These are phyloP conservation scores for Coemansia sp. DNA, from an alignment of 192 early-diverging fungal species.

Conservation along the genomic window DNA sequence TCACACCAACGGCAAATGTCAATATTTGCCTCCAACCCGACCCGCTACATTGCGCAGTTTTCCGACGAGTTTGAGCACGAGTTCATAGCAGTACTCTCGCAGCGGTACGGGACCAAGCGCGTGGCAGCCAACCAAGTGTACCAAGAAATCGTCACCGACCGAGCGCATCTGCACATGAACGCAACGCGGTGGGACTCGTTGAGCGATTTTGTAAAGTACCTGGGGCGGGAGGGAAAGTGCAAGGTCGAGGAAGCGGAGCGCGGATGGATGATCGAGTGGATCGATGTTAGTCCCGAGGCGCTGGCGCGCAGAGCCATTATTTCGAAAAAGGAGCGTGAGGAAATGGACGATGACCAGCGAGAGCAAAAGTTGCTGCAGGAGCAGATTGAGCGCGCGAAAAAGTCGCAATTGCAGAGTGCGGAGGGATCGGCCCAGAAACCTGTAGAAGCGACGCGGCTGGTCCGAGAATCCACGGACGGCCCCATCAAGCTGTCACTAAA, in stretches of 20 bases:
- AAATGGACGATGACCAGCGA: slow-evolving; percentile 85
- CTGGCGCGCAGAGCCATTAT: slow-evolving; percentile 75
- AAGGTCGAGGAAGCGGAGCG: slow-evolving; percentile 87
- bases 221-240: slow-evolving; percentile 81
- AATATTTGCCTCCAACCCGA: slow-evolving; percentile 79
- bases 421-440: background rate
- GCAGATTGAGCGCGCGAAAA: slow-evolving; percentile 79
- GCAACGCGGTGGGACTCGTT: slow-evolving; percentile 90
- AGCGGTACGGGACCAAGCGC: slow-evolving; percentile 76
- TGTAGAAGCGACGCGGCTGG: slow-evolving; percentile 24
- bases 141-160: slow-evolving; percentile 92
- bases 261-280: slow-evolving; percentile 88
- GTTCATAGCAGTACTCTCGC: slow-evolving; percentile 81
- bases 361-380: slow-evolving; percentile 73
- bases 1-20: slow-evolving; percentile 89
- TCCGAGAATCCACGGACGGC: slow-evolving; percentile 14
- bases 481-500: slow-evolving; percentile 36
- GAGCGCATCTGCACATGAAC: slow-evolving; percentile 95
- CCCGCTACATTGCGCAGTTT: slow-evolving; percentile 72
- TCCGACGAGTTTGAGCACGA: slow-evolving; percentile 80
- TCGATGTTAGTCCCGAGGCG: slow-evolving; percentile 87
- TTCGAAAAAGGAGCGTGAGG: slow-evolving; percentile 73
- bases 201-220: slow-evolving; percentile 80
- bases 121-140: slow-evolving; percentile 94
- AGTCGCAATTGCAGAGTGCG: slow-evolving; percentile 16